A percentile compares a stretch with the other conserved stretches of the same genome.
phyloP scores from a whole-genome alignment of 129 eudicot genomes.

The Escallonia rubra region DNA sequence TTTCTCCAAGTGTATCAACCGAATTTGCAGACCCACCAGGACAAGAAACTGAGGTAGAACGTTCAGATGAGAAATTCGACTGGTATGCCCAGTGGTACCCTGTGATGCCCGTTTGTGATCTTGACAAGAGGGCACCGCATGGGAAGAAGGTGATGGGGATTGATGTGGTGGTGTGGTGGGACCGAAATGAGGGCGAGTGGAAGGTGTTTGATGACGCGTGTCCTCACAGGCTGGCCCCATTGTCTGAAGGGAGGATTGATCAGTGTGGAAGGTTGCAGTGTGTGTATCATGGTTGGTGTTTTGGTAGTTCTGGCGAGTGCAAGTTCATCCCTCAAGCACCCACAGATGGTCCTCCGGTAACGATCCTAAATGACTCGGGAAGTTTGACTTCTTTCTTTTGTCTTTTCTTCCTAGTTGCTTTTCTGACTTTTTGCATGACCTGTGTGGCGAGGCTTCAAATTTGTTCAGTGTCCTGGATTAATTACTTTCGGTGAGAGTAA shows the following conservation, averaged over 20 bases:
- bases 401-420: too few species aligned
- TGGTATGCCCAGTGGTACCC: constrained; percentile 86
- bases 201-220: constrained; percentile 82
- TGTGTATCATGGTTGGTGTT: constrained; percentile 96
- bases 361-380: too few species aligned
- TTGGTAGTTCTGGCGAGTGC: constrained; percentile 76
- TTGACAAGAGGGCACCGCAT: constrained; percentile 71
- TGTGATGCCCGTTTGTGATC: constrained; percentile 58
- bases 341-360: constrained; percentile 77
- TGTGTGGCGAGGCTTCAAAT: too few species aligned
- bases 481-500: too few species aligned
- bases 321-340: constrained; percentile 89
- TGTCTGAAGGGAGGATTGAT: constrained; percentile 90
- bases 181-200: constrained; percentile 58
- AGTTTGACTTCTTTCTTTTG: too few species aligned
- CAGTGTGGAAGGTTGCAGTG: constrained; percentile 91
- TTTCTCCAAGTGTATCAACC: constrained; percentile 31
- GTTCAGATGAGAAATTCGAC: constrained; percentile 47
- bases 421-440: too few species aligned
- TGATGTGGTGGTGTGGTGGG: constrained; percentile 93
- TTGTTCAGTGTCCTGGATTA: too few species aligned
- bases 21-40: constrained; percentile 21
- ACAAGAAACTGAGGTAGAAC: constrained; percentile 29
- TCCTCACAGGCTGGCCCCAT: constrained; percentile 81
- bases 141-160: constrained; percentile 75